Percentiles rank a stretch among this genome's conserved stretches.
Conservation (phyloP, 305 asterid genomes). For the Fraxinus velutina region DNA sequence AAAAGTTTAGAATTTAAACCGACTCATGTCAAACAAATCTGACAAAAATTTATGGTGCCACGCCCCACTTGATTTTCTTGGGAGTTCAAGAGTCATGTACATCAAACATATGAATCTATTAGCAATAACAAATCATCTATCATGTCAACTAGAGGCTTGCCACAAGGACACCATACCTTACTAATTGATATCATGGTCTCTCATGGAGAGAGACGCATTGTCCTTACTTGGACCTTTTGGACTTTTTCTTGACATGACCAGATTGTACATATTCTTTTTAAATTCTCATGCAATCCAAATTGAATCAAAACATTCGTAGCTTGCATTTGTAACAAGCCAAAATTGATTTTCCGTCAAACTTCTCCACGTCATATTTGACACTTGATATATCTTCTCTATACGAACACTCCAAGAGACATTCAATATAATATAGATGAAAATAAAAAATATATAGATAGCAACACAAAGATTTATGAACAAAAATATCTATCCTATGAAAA, state of each 20-base stretch:
- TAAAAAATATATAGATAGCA: not conserved
- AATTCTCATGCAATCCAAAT: not conserved
- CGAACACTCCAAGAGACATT: not conserved
- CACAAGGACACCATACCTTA: not conserved
- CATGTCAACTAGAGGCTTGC: not conserved
- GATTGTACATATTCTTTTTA: not conserved
- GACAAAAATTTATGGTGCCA: not conserved
- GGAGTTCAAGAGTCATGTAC: not conserved
- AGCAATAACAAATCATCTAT: not conserved
- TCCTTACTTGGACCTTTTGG: not conserved
- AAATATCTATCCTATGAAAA: not conserved
- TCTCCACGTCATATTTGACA: not conserved
- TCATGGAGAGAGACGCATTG: not conserved
- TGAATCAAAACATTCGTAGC: not conserved
- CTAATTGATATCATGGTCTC: not conserved
- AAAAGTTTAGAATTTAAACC: not conserved
- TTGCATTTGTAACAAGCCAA: not conserved
- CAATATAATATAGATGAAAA: not conserved
- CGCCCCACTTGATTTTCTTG: not conserved
- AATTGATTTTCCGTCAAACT: not conserved
- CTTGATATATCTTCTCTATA: not conserved
- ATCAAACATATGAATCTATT: not conserved
- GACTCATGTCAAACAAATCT: not conserved
- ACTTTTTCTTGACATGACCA: not conserved
- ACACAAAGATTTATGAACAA: not conserved